Evolutionary conservation across 1,139 yeast genomes (phyloP), one percentile per base, ranked within the genome.

Genomic region (Geotrichum bryndzae): DNA sequence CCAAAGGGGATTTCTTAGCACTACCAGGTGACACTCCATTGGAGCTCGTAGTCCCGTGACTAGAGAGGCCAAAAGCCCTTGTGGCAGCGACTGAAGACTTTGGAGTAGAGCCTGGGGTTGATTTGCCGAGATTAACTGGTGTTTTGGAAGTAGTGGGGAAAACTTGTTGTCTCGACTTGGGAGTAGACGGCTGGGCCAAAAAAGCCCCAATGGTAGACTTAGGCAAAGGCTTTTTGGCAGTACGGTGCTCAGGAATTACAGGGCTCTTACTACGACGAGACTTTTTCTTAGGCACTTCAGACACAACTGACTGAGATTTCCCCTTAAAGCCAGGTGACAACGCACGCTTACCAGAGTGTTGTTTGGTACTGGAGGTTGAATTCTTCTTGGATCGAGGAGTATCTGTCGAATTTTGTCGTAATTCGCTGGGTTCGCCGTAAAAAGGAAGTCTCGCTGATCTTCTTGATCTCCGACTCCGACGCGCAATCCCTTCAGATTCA

Each of bases 391-490:
- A n/a, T n/a, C 10, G 22, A 41, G 48, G n/a, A 41, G 6, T n/a
- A n/a, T 41, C 22, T 4, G 7, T 15, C 7, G 48, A 41, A 6
- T 41, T 41, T 41, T n/a, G 6, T 41, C 7, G 10, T n/a, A 10
- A 18, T 15, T 31, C 18, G 38, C 27, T 66, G 61, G 29, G 67
- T 8, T 41, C 18, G 10, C 48, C 48, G 13, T 41, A 41, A 23
- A 15, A 41, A 41, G 48, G 23, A 41, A 15, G 10, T 41, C 10
- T n/a, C 8, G 22, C 48, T n/a, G n/a, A 2, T 41, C 48, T 41
- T 41, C 48, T 41, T 4, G 48, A 41, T 23, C 48, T n/a, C n/a
- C 48, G 4, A 41, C 48, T 41, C 3, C 48, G 48, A 8, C 48
- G 48, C 1, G 48, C 48, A 41, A 41, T 41, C 5, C 48, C 48